These are phyloP conservation scores for Aspergillus floridensis DNA, from an alignment of 2,329 filamentous ascomycete species.

Conservation along the genomic window DNA sequence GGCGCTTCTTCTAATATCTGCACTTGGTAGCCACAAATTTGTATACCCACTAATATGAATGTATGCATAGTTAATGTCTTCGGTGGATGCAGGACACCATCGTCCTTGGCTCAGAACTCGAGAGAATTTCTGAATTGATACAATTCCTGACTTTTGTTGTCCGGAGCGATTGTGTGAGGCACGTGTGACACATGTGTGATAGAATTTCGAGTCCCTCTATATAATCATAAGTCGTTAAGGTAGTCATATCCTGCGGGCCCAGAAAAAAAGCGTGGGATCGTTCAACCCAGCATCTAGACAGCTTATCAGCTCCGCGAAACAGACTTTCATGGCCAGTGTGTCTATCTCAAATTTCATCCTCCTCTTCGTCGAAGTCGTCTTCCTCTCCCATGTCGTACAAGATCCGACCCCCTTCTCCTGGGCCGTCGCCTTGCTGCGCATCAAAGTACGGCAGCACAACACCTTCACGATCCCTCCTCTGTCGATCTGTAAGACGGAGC, in stretches of 20 bases:
- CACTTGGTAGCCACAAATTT: conserved; percentile 8
- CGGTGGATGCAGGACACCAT: conserved; percentile 34
- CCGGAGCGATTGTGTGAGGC: not conserved
- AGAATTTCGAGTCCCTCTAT: not conserved
- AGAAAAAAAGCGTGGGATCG: not conserved
- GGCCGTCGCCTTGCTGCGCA: conserved; percentile 70
- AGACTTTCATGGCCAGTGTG: not conserved
- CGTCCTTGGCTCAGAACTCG: not conserved
- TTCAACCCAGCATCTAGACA: too few relatives aligned
- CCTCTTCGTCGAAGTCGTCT: conserved; percentile 95
- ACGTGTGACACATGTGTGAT: not conserved
- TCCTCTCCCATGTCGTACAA: conserved; percentile 95
- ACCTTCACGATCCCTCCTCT: conserved; percentile 78
- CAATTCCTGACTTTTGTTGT: not conserved
- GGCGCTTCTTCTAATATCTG: conserved; percentile 74
- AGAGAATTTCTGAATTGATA: conserved; percentile 1
- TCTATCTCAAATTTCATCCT: conserved; percentile 72
- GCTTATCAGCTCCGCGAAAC: too few relatives aligned
- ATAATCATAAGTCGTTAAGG: not conserved
- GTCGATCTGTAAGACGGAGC: conserved; percentile 83
- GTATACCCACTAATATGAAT: conserved; percentile 30
- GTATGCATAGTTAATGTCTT: conserved; percentile 38
- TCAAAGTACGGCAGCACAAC: conserved; percentile 96
- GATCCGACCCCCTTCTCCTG: conserved; percentile 86
- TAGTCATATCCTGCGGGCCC: not conserved